Conservation (phyloP, 1,284 basidiomycete genomes). For the Leccinum fallax region DNA sequence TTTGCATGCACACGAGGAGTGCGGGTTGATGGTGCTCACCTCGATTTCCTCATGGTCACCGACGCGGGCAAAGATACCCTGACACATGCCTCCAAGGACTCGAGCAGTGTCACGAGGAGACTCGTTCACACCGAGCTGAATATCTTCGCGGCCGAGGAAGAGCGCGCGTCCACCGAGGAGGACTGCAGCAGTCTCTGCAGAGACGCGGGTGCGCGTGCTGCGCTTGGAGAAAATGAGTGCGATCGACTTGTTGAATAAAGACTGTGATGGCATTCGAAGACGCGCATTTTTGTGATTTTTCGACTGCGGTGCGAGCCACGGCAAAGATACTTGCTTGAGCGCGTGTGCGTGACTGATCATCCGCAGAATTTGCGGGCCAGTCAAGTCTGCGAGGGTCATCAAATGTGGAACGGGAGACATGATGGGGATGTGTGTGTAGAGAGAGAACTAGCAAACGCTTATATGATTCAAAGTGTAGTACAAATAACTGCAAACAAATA, state of each 20-base stretch:
- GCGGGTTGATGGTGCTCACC: slow-evolving; percentile 46
- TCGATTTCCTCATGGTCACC: slow-evolving; percentile 92
- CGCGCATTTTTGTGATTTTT: slow-evolving; percentile 36
- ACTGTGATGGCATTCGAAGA: slow-evolving; percentile 65
- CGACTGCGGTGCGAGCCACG: slow-evolving; percentile 58
- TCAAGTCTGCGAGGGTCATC: slow-evolving; percentile 85
- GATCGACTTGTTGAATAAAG: slow-evolving; percentile 78
- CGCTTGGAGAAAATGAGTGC: slow-evolving; percentile 94
- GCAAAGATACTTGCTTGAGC: slow-evolving; percentile 61
- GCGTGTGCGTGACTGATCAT: slow-evolving; percentile 62
- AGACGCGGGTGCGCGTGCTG: slow-evolving; percentile 89
- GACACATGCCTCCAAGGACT: slow-evolving; percentile 92
- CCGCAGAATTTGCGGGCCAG: slow-evolving; percentile 66
- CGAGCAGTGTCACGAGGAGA: slow-evolving; percentile 81
- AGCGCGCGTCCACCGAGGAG: slow-evolving; percentile 88
- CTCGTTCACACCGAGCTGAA: slow-evolving; percentile 98
- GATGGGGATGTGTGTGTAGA: neutral
- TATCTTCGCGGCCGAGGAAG: slow-evolving; percentile 91
- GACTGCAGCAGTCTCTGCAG: slow-evolving; percentile 80
- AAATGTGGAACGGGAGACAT: slow-evolving; percentile 62
- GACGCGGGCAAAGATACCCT: slow-evolving; percentile 97
- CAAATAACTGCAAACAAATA: neutral
- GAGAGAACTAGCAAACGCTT: neutral
- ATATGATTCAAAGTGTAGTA: neutral
- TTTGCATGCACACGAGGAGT: neutral